These are phyloP conservation scores for Penicillium silybi DNA, from an alignment of 495 filamentous ascomycete genomes.

Conservation along the genomic window DNA sequence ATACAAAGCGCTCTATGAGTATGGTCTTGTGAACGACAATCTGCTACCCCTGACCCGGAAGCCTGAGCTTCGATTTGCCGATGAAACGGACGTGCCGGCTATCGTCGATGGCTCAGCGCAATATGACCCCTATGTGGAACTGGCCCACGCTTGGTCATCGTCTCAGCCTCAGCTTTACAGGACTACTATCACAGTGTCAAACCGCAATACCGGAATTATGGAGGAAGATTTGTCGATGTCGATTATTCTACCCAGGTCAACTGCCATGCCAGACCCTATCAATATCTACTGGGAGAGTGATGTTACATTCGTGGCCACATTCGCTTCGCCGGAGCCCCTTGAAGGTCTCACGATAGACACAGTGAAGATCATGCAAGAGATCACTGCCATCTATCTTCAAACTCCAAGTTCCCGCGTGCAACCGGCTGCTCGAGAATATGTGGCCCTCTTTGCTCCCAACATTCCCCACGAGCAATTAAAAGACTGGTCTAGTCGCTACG, in stretches of 20 bases:
- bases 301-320: slow-evolving; percentile 36
- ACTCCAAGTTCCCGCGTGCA: slow-evolving; percentile 42
- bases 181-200: slow-evolving; percentile 26
- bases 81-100: slow-evolving; percentile 13
- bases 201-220: slow-evolving; percentile 23
- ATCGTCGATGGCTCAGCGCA: slow-evolving; percentile 50
- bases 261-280: slow-evolving; percentile 41
- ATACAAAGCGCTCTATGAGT: slow-evolving; percentile 64
- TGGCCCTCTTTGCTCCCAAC: slow-evolving; percentile 37
- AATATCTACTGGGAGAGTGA: slow-evolving; percentile 48
- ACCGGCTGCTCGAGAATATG: slow-evolving; percentile 33
- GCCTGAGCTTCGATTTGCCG: slow-evolving; percentile 14
- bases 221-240: slow-evolving; percentile 35
- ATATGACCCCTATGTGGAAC: slow-evolving; percentile 61
- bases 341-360: slow-evolving; percentile 3
- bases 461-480: slow-evolving; percentile 14
- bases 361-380: slow-evolving; percentile 26
- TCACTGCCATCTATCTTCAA: slow-evolving; percentile 49
- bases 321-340: slow-evolving; percentile 24
- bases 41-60: slow-evolving; percentile 57
- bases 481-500: slow-evolving; percentile 20
- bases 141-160: slow-evolving; percentile 54
- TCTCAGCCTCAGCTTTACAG: slow-evolving; percentile 30
- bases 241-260: slow-evolving; percentile 40
- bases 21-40: slow-evolving; percentile 73